Conservation (phyloP, 495 filamentous ascomycete genomes). For the Talaromyces trachyspermus region DNA sequence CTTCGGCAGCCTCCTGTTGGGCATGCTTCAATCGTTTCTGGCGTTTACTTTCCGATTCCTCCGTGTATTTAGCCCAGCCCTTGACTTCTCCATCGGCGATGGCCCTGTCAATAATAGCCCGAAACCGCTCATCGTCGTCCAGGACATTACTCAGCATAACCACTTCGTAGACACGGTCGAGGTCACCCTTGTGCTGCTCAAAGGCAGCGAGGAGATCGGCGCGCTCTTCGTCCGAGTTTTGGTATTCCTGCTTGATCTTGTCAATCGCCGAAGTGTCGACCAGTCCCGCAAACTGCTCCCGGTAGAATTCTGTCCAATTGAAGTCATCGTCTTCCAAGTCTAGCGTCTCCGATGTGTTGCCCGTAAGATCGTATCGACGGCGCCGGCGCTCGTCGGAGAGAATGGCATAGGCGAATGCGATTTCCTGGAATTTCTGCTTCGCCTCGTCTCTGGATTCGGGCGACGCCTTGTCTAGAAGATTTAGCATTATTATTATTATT, state of each 20-base stretch:
- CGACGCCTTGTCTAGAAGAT: constrained; percentile 63
- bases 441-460: constrained; percentile 58
- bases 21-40: constrained; percentile 57
- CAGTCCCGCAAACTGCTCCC: constrained; percentile 65
- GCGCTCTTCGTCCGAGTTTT: constrained; percentile 79
- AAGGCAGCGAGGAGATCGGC: constrained; percentile 71
- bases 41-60: constrained; percentile 60
- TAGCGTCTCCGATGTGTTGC: constrained; percentile 73
- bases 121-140: constrained; percentile 82
- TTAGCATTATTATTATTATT: background rate
- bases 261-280: constrained; percentile 63
- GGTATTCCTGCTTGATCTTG: constrained; percentile 67
- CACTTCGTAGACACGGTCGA: constrained; percentile 66
- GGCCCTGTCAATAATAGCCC: constrained; percentile 70
- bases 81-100: constrained; percentile 61
- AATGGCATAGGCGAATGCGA: constrained; percentile 90
- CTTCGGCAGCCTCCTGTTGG: constrained; percentile 61
- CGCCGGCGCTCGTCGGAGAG: constrained; percentile 74
- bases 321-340: constrained; percentile 68
- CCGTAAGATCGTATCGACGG: constrained; percentile 79
- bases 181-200: constrained; percentile 56
- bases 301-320: constrained; percentile 84
- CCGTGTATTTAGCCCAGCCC: constrained; percentile 56
- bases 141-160: constrained; percentile 81
- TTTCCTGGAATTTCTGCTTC: constrained; percentile 72